Base-by-base conservation (phyloP, 306 rosid species). In the Fragaria ananassa region DNA sequence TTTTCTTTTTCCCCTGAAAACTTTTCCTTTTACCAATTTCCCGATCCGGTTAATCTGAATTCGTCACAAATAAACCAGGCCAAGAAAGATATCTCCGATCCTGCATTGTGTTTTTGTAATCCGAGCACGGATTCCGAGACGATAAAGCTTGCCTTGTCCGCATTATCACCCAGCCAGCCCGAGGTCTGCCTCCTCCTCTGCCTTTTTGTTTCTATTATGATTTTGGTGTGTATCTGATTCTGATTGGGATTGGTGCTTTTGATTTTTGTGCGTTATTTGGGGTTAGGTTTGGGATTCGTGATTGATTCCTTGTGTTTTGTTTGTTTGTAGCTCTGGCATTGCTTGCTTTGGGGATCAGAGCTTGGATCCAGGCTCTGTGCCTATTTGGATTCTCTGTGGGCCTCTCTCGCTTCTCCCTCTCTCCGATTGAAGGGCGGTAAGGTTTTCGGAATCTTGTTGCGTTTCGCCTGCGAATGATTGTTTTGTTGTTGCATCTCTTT, bases 121-220 rank as follows among this genome's bases (percentile, higher is more conserved):
- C 42, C 27, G 75, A 74, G 78, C 81, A 50, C 68, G 77, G 72
- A 83, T 86, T 83, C 67, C 89, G 81, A 82, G 89, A 77, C 72
- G 85, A 80, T 86, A 80, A 75, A 74, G 41, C 74, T 70, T 8
- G 34, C 12, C 17, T 66, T 74, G 64, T 83, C 77, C 39, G 49
- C 68, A 49, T 71, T 60, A 60, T 72, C 70, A 10, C 47, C 47
- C n/a, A 54, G 29, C 47, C n/a, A 54, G 29, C 25, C 46, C 64
- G 51, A 67, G 78, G 78, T 65, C 34, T 41, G 65, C 65, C 18
- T 27, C 64, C 44, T 72, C 66, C 27, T 31, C 53, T n/a, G n/a
- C 35, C 3, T 1, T 57, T 61, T 57, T 65, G 25, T 44, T 15
- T 42, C 61, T 58, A 25, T 7, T 45, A 50, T 7, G 34, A 10